Base-by-base conservation (phyloP, 768 basidiomycete genomes). In the Boletales sp. region DNA sequence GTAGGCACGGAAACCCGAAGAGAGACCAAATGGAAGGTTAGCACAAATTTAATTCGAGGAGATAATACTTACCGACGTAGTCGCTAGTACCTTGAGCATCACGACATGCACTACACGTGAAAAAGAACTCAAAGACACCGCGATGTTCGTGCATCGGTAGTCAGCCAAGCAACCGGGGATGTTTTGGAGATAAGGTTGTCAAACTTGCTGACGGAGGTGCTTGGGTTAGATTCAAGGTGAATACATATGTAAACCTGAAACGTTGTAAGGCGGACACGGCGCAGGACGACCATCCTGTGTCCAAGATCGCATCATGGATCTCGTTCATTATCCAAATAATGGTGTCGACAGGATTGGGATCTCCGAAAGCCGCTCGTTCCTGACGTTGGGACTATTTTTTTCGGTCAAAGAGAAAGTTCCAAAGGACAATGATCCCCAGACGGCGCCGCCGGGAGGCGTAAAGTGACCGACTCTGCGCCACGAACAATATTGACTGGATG, bases 101-200 rank as follows among this genome's bases (percentile, higher is more conserved):
- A 67, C 66, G 58, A 62, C 56, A 67, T 62, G 57, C 55, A 55
- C 42, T 56, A 65, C 63, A 60, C 63, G 63, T 56, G 65, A 51
- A 46, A 58, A 54, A 36, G 65, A 40, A 53, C 57, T 60, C 66
- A 59, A 58, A 47, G 68, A 57, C 63, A 68, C 61, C 66, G 55
- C 44, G 54, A 55, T 57, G 46, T 47, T 62, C 46, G 51, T 32
- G 54, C 51, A 47, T 50, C 57, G 55, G 71, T 53, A 48, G 54
- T 48, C 43, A 55, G 60, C 47, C 53, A 57, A 41, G 44, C 46
- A 42, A 50, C 46, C 47, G 55, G 46, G 17, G 30, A 50, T 43
- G 21, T 41, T 50, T 21, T 47, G 44, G 42, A 46, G 48, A 51
- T 57, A 59, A 52, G 54, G 59, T 57, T 51, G 62, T 55, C 59